A percentile compares a stretch with the other conserved stretches of the same genome.
Conservation (phyloP, 2,329 filamentous ascomycete species). For the Penicillium sp. region DNA sequence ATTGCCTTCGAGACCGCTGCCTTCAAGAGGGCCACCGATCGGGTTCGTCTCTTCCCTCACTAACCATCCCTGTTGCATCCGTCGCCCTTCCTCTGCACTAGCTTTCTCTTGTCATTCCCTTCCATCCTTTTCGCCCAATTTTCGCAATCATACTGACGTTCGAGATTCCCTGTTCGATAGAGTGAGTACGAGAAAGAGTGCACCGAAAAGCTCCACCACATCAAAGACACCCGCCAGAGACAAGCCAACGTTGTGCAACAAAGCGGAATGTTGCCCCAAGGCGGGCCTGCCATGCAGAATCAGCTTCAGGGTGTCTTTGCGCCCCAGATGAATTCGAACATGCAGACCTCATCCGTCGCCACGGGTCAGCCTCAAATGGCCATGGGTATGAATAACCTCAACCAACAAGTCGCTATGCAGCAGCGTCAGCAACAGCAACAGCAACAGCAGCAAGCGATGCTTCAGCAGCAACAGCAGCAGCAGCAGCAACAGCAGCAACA, state of each 20-base stretch:
- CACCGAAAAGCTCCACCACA: constrained; percentile 47
- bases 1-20: constrained; percentile 49
- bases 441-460: constrained; percentile 32
- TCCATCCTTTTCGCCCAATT: background rate
- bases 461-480: constrained; percentile 20
- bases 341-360: constrained; percentile 53
- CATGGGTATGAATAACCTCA: constrained; percentile 39
- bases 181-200: constrained; percentile 48
- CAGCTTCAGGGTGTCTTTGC: constrained; percentile 50
- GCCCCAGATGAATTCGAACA: constrained; percentile 52
- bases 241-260: constrained; percentile 47
- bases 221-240: constrained; percentile 48
- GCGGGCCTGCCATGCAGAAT: constrained; percentile 37
- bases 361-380: constrained; percentile 41
- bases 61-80: background rate
- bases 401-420: constrained; percentile 37
- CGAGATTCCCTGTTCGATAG: constrained; percentile 24
- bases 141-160: constrained; percentile 6
- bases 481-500: constrained; percentile 14
- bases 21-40: constrained; percentile 45
- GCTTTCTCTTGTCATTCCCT: background rate
- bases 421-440: constrained; percentile 39
- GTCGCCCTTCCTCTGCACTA: background rate
- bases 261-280: constrained; percentile 43
- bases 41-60: constrained; percentile 24